Evolutionary conservation across 768 basidiomycete species (phyloP).

Genomic region (Russula foetens): DNA sequence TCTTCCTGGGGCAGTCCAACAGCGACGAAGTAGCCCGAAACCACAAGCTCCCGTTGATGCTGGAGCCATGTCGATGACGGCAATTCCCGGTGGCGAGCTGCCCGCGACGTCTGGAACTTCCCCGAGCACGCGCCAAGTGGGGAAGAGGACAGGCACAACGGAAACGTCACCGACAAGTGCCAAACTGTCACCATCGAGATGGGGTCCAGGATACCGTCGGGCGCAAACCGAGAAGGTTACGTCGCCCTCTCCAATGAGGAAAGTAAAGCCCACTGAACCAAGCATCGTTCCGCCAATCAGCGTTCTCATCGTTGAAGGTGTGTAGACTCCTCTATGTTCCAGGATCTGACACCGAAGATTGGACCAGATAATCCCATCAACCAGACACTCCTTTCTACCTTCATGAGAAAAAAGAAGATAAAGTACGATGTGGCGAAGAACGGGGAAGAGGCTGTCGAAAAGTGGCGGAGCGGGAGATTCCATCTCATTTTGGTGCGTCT

Average conservation of each 20-base stretch:
- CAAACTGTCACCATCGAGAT: slow-evolving; percentile 23
- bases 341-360: not conserved
- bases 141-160: slow-evolving; percentile 24
- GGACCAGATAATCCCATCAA: slow-evolving; percentile 92
- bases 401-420: slow-evolving; percentile 94
- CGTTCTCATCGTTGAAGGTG: slow-evolving; percentile 96
- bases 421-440: slow-evolving; percentile 92
- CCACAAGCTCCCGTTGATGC: not conserved
- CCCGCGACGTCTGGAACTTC: not conserved
- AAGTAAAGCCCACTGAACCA: slow-evolving; percentile 46
- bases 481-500: slow-evolving; percentile 85
- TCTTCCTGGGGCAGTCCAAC: not conserved
- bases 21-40: not conserved
- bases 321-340: slow-evolving; percentile 24
- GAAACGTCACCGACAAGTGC: slow-evolving; percentile 24
- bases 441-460: slow-evolving; percentile 91
- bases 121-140: slow-evolving; percentile 12
- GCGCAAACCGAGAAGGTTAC: slow-evolving; percentile 26
- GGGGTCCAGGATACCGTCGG: slow-evolving; percentile 29
- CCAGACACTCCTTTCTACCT: slow-evolving; percentile 93
- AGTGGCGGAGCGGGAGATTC: slow-evolving; percentile 89
- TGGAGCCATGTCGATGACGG: not conserved
- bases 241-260: slow-evolving; percentile 33
- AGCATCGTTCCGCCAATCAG: slow-evolving; percentile 93
- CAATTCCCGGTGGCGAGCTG: slow-evolving; percentile 3